phyloP scores from a whole-genome alignment of 1,284 basidiomycete species.

The Tranzscheliella williamsii region DNA sequence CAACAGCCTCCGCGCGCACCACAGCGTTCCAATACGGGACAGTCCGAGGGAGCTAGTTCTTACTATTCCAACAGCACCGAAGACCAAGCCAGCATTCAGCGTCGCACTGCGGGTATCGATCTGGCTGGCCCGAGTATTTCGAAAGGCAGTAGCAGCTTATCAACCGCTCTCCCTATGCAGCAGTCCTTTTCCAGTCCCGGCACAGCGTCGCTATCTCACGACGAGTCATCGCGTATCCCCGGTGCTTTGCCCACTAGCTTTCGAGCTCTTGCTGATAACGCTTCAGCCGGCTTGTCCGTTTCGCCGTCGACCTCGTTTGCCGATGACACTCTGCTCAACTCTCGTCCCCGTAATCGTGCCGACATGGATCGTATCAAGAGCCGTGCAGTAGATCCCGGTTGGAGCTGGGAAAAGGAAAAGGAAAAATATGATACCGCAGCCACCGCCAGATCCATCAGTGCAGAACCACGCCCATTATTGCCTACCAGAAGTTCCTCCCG shows the following conservation, averaged over 20 bases:
- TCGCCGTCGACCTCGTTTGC: conserved; percentile 26
- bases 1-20: too few relatives aligned
- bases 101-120: conserved; percentile 10
- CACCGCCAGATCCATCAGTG: conserved; percentile 26
- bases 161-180: not conserved
- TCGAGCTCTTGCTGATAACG: not conserved
- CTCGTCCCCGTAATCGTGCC: conserved; percentile 19
- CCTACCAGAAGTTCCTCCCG: conserved; percentile 25
- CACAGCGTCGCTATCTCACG: too few relatives aligned
- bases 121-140: not conserved
- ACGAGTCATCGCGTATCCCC: not conserved
- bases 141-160: conserved; percentile 1
- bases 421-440: conserved; percentile 23
- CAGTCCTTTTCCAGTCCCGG: conserved; percentile 9
- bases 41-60: conserved; percentile 21
- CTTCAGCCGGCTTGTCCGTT: conserved; percentile 2
- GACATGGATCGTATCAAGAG: conserved; percentile 43
- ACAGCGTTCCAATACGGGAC: conserved; percentile 16
- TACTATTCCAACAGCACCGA: conserved; percentile 15
- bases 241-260: not conserved
- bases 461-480: conserved; percentile 23
- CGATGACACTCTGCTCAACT: conserved; percentile 4
- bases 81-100: conserved; percentile 3
- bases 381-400: conserved; percentile 39
- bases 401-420: conserved; percentile 40